phyloP scores from a whole-genome alignment of 768 basidiomycete species.

The Leucosporidium scottii region DNA sequence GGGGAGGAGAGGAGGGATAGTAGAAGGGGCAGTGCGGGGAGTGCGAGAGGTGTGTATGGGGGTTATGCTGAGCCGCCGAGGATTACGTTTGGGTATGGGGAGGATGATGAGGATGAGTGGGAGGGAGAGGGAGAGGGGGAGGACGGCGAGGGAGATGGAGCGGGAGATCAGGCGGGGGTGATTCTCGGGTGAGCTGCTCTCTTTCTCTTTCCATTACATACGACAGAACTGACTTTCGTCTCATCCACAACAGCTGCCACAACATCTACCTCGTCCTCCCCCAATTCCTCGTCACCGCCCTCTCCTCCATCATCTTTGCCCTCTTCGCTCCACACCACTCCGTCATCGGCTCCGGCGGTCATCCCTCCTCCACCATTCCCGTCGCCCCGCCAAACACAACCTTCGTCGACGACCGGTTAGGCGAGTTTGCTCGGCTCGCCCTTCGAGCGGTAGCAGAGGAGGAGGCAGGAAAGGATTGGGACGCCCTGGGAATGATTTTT shows the following conservation, averaged over 20 bases:
- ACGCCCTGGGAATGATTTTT: slow-evolving; percentile 28
- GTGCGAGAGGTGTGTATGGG: neutral
- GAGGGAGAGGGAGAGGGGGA: slow-evolving; percentile 37
- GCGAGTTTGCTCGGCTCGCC: neutral
- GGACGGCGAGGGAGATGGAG: slow-evolving; percentile 23
- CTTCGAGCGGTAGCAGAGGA: neutral
- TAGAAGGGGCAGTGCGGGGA: neutral
- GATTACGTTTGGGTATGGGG: slow-evolving; percentile 24
- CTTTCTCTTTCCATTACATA: slow-evolving; percentile 49
- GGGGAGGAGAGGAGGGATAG: neutral
- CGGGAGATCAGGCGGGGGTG: slow-evolving; percentile 67
- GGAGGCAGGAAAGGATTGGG: slow-evolving; percentile 3
- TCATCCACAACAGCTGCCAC: slow-evolving; percentile 57
- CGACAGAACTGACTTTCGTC: neutral
- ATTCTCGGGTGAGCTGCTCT: slow-evolving; percentile 45
- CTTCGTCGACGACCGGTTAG: neutral
- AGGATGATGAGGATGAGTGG: slow-evolving; percentile 36
- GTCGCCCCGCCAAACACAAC: neutral
- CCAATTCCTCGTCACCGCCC: slow-evolving; percentile 80
- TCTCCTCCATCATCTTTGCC: slow-evolving; percentile 79
- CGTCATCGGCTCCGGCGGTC: slow-evolving; percentile 5
- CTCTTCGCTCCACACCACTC: slow-evolving; percentile 58
- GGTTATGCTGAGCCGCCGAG: slow-evolving; percentile 6
- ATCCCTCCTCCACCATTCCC: neutral
- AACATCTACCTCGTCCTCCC: slow-evolving; percentile 90